Conservation (phyloP, 2,329 filamentous ascomycete species). For the Alternaria triticimaculans region DNA sequence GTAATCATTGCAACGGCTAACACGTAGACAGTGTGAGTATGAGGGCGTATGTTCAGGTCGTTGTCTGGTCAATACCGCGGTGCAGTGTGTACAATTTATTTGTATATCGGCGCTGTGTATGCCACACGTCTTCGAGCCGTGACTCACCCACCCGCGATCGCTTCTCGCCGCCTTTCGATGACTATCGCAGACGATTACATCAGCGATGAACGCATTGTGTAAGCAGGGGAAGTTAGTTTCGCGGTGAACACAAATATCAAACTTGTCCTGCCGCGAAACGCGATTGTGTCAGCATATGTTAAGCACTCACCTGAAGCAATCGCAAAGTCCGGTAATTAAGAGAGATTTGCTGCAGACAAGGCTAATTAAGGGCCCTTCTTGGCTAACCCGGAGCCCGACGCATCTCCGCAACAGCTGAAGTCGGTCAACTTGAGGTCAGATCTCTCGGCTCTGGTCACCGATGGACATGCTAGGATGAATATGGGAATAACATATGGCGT, state of each 20-base stretch:
- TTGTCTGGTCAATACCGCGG: neutral
- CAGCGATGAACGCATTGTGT: slow-evolving; percentile 28
- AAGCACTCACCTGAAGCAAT: slow-evolving; percentile 20
- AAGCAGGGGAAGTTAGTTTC: slow-evolving; percentile 16
- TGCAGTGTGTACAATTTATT: neutral
- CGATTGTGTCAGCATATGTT: slow-evolving; percentile 39
- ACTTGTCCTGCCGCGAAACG: slow-evolving; percentile 2
- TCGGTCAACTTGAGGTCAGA: neutral
- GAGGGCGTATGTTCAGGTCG: neutral
- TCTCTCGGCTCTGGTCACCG: slow-evolving; percentile 7
- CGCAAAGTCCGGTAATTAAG: slow-evolving; percentile 35
- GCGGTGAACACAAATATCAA: neutral
- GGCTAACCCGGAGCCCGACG: neutral
- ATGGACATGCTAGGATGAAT: slow-evolving; percentile 7
- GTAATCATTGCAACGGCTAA: neutral
- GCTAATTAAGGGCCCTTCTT: slow-evolving; percentile 30
- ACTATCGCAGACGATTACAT: slow-evolving; percentile 9
- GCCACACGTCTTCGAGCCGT: neutral
- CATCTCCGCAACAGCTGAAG: neutral
- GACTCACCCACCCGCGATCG: neutral
- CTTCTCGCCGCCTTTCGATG: slow-evolving; percentile 1
- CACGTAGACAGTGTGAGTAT: neutral
- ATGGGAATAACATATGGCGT: neutral
- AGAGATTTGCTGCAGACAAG: slow-evolving; percentile 10
- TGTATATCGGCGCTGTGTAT: neutral